phyloP scores from a whole-genome alignment of 768 basidiomycete genomes.

The Boletus reticuloceps region DNA sequence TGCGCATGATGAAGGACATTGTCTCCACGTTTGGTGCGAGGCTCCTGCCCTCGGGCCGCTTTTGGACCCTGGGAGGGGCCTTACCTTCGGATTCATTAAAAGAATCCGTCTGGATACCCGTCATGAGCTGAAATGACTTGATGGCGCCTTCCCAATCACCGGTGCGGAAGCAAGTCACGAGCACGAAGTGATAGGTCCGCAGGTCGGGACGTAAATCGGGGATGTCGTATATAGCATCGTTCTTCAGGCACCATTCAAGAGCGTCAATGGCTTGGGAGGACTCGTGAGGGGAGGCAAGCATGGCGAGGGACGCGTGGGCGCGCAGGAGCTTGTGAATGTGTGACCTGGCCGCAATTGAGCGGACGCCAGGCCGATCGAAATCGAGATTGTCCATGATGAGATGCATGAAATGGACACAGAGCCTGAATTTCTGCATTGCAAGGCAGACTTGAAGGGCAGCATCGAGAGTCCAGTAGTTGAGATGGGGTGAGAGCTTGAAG shows the following conservation, averaged over 20 bases:
- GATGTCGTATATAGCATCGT: constrained; percentile 47
- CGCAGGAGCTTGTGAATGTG: constrained; percentile 65
- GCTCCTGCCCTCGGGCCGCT: constrained; percentile 42
- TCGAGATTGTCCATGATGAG: constrained; percentile 48
- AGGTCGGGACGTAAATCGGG: constrained; percentile 35
- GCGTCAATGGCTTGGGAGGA: constrained; percentile 52
- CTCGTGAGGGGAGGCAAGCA: constrained; percentile 37
- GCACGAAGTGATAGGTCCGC: constrained; percentile 57
- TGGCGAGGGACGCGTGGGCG: constrained; percentile 43
- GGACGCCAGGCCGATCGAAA: constrained; percentile 25
- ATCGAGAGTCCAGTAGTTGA: constrained; percentile 49
- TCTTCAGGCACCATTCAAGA: constrained; percentile 68
- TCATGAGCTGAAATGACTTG: constrained; percentile 68
- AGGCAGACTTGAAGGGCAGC: constrained; percentile 59
- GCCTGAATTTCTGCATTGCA: constrained; percentile 41
- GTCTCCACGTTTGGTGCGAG: constrained; percentile 50
- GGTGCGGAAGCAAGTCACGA: constrained; percentile 61
- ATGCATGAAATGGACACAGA: constrained; percentile 56
- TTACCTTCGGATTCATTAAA: constrained; percentile 40
- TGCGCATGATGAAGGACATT: constrained; percentile 55
- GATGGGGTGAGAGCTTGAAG: constrained; percentile 36
- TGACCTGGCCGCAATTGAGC: constrained; percentile 42
- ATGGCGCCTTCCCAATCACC: constrained; percentile 60
- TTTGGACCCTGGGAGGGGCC: constrained; percentile 39
- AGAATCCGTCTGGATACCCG: constrained; percentile 56